phyloP scores from a whole-genome alignment of 2,329 filamentous ascomycete genomes.

The Exophiala lecanii-corni region DNA sequence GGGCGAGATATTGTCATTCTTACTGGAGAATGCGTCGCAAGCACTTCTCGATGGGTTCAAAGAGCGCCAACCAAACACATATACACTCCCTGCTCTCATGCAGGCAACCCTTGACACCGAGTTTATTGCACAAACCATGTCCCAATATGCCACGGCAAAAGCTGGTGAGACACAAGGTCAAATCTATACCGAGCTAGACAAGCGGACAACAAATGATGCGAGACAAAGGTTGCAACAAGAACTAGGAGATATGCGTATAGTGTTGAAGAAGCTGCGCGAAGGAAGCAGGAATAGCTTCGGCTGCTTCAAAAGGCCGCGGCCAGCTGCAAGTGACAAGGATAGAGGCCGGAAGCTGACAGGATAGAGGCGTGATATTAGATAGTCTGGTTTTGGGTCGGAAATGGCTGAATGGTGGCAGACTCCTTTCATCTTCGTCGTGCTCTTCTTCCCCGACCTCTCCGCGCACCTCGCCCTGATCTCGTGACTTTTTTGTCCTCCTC shows the following conservation, averaged over 20 bases:
- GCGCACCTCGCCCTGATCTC: conserved; percentile 41
- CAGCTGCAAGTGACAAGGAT: conserved; percentile 20
- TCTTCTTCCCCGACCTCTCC: conserved; percentile 45
- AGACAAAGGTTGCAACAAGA: conserved; percentile 76
- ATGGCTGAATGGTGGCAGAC: not conserved
- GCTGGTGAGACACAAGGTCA: conserved; percentile 78
- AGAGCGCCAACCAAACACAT: conserved; percentile 52
- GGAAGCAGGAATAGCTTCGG: conserved; percentile 79
- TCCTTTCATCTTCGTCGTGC: conserved; percentile 40
- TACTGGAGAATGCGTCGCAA: conserved; percentile 74
- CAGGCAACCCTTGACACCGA: conserved; percentile 97
- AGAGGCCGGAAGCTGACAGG: conserved; percentile 7
- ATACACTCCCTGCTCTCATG: conserved; percentile 78
- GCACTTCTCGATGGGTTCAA: conserved; percentile 80
- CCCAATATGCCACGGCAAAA: conserved; percentile 79
- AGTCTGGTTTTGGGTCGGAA: not conserved
- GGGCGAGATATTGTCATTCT: conserved; percentile 73
- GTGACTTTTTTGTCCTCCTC: conserved; percentile 33
- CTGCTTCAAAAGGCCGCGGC: conserved; percentile 68
- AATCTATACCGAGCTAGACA: conserved; percentile 88
- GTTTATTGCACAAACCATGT: conserved; percentile 90
- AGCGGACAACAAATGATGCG: conserved; percentile 82
- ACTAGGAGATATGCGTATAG: conserved; percentile 79
- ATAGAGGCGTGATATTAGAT: not conserved
- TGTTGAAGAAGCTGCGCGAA: conserved; percentile 78